phyloP scores from a whole-genome alignment of 2,329 filamentous ascomycete species.

The Neophaeococcomyces aloes region DNA sequence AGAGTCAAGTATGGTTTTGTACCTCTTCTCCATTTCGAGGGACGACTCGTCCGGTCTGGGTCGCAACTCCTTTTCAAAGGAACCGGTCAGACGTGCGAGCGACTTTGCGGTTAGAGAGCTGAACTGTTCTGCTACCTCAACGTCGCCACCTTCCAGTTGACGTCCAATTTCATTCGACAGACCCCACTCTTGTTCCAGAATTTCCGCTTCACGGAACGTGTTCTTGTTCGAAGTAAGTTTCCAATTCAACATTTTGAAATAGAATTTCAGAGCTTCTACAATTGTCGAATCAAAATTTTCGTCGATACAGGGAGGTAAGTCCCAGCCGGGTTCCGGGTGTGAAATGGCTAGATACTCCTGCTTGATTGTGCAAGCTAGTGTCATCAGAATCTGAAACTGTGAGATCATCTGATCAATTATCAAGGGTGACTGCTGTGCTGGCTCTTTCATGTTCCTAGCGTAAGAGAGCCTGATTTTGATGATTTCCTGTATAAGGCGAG shows the following conservation, averaged over 20 bases:
- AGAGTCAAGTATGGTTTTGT: constrained; percentile 90
- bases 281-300: constrained; percentile 91
- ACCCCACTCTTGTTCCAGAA: constrained; percentile 94
- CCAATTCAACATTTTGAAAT: constrained; percentile 98
- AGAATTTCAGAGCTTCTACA: constrained; percentile 87
- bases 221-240: constrained; percentile 96
- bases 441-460: constrained; percentile 90
- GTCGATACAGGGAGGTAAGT: constrained; percentile 89
- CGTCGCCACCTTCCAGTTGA: constrained; percentile 83
- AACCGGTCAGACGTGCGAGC: constrained; percentile 72
- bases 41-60: constrained; percentile 72
- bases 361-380: constrained; percentile 86
- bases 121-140: constrained; percentile 96
- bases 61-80: constrained; percentile 85
- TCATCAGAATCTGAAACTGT: constrained; percentile 88
- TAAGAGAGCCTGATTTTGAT: constrained; percentile 86
- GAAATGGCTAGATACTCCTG: constrained; percentile 75
- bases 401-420: constrained; percentile 97
- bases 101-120: constrained; percentile 85
- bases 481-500: constrained; percentile 89
- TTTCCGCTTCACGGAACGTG: constrained; percentile 96
- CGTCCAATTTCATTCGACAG: constrained; percentile 90
- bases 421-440: constrained; percentile 79
- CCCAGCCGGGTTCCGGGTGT: constrained; percentile 83
- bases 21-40: constrained; percentile 88